Percentiles rank a stretch among this genome's conserved stretches.
phyloP scores from a whole-genome alignment of 176 grass and related monocot genomes.

The Bothriochloa decipiens region DNA sequence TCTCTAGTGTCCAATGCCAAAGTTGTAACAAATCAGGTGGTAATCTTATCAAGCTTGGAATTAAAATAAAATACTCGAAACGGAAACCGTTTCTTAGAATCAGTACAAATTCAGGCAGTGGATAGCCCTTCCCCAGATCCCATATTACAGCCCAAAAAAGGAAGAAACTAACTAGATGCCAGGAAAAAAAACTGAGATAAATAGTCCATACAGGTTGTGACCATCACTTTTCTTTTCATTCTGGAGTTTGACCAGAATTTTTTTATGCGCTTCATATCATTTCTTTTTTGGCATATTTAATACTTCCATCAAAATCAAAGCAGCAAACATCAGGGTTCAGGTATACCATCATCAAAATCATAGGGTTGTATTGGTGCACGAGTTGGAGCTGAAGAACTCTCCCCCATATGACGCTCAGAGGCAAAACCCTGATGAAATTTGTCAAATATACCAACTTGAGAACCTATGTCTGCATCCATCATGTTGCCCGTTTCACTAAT shows the following conservation, averaged over 20 bases:
- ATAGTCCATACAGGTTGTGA: slow-evolving; percentile 14
- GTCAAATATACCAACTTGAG: slow-evolving; percentile 53
- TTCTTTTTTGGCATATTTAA: not conserved
- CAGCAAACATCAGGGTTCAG: slow-evolving; percentile 17
- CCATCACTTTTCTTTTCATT: slow-evolving; percentile 17
- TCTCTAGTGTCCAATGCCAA: slow-evolving; percentile 16
- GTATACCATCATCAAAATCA: slow-evolving; percentile 59
- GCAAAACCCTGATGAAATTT: slow-evolving; percentile 58
- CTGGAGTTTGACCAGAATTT: not conserved
- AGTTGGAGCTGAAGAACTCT: slow-evolving; percentile 50
- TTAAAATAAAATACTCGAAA: not conserved
- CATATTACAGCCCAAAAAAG: not conserved
- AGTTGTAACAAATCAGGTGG: not conserved
- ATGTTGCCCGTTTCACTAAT: slow-evolving; percentile 53
- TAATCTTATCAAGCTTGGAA: slow-evolving; percentile 6
- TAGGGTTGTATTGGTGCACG: slow-evolving; percentile 40
- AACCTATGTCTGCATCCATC: slow-evolving; percentile 55
- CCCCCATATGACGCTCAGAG: slow-evolving; percentile 45
- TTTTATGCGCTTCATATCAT: not conserved
- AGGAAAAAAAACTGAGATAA: slow-evolving; percentile 1
- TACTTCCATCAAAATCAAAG: not conserved
- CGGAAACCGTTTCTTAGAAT: not conserved
- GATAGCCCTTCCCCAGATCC: not conserved
- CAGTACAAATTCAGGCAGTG: not conserved
- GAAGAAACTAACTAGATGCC: not conserved